phyloP scores from a whole-genome alignment of 83 land plant species.

The Picea mariana region DNA sequence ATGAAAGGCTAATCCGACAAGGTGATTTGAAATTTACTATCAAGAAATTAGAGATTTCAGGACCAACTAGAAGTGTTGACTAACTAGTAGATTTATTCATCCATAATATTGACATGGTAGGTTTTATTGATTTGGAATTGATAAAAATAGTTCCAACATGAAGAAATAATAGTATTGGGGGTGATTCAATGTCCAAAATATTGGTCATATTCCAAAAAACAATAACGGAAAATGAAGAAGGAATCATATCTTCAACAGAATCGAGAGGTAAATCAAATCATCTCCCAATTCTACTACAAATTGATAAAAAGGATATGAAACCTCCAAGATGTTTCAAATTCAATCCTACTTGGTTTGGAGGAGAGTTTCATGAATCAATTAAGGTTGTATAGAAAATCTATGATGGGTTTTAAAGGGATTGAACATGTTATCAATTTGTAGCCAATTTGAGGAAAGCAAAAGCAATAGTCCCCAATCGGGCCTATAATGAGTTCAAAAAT shows the following conservation, averaged over 20 bases:
- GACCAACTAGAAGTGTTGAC: not conserved
- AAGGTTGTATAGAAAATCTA: not conserved
- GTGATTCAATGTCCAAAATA: not conserved
- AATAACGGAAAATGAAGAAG: not conserved
- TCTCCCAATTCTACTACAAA: not conserved
- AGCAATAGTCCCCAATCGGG: not conserved
- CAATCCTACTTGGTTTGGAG: not conserved
- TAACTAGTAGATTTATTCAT: not conserved
- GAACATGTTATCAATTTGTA: not conserved
- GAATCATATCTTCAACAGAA: not conserved
- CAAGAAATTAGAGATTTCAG: not conserved
- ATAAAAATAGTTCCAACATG: not conserved
- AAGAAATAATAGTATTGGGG: not conserved
- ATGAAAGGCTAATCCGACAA: not conserved
- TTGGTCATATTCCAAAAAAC: not conserved
- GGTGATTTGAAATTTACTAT: not conserved
- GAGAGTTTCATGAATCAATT: not conserved
- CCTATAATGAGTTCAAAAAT: not conserved
- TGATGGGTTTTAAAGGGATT: not conserved
- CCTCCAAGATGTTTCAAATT: not conserved
- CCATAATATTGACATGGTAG: not conserved
- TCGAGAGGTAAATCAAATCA: not conserved
- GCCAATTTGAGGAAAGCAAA: not conserved
- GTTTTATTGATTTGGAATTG: not conserved
- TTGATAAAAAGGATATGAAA: not conserved